Evolutionary conservation across 768 basidiomycete species (phyloP), one percentile per base, ranked within the genome.

Genomic region (Chlorophyllum brunneum): DNA sequence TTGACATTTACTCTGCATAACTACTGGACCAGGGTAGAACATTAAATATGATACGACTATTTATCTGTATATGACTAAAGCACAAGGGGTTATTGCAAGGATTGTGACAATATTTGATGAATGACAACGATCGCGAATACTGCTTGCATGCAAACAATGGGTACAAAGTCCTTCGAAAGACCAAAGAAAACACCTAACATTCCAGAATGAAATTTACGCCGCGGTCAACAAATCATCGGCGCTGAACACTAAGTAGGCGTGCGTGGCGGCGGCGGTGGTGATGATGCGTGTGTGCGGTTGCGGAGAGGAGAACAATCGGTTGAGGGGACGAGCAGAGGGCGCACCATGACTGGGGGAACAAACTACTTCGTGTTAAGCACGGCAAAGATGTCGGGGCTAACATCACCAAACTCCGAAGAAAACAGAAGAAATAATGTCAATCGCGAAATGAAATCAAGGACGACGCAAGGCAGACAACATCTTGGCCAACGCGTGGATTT

Each of bases 401-500:
- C 44, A 45, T 46, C 51, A 53, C 27, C 51, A 52, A 52, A 38
- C 51, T 44, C 51, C 33, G 51, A 52, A 44, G 33, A 53, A 53
- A 46, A 38, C 41, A 26, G 39, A 46, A 37, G 27, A 34, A 45
- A 23, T 27, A 45, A 53, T 46, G 51, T 52, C 42, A 44, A 52
- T 38, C 20, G 42, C 18, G 51, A 44, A 44, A 52, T 18, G 31
- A 46, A 45, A 53, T 53, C 51, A 53, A 39, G 51, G 51, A 62
- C 84, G 84, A 62, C 86, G 77, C 69, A 90, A 68, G 46, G 87
- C 86, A 52, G 85, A 90, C 54, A 94, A 73, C 89, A 95, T 91
- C 83, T 94, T 94, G 53, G 92, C 92, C 61, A 95, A 75, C 36
- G 89, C 81, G 61, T 85, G 85, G 71, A 93, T 93, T 75, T 94